Percentiles rank a stretch among this genome's conserved stretches.
phyloP scores from a whole-genome alignment of 345 rosid species.

The Trapa bicornis region DNA sequence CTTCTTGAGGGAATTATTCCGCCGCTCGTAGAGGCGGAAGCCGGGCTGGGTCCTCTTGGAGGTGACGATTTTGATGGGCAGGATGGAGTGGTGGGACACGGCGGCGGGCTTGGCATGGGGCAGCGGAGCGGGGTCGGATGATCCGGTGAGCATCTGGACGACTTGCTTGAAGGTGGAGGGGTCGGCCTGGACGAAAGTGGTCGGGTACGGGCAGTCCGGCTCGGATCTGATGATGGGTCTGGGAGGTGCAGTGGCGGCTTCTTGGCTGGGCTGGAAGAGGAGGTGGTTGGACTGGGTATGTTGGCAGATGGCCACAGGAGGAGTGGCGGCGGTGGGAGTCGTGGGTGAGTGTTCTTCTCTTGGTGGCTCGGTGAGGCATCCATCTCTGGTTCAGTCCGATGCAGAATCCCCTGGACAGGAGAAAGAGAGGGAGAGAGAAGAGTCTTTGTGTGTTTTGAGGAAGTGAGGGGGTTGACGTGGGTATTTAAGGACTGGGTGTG shows the following conservation, averaged over 20 bases:
- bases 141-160: constrained; percentile 37
- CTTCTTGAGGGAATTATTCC: constrained; percentile 23
- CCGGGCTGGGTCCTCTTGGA: constrained; percentile 7
- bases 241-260: constrained; percentile 11
- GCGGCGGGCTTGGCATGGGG: neutral
- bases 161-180: constrained; percentile 32
- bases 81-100: neutral
- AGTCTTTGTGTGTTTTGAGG: neutral
- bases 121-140: constrained; percentile 13
- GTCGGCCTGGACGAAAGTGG: constrained; percentile 33
- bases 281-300: neutral
- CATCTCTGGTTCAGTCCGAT: neutral
- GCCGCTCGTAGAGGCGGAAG: constrained; percentile 5
- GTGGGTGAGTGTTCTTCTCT: neutral
- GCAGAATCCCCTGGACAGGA: neutral
- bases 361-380: neutral
- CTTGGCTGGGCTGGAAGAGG: neutral
- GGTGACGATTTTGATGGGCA: neutral
- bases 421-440: neutral
- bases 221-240: constrained; percentile 57
- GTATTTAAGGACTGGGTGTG: neutral
- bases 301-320: neutral
- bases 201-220: constrained; percentile 25
- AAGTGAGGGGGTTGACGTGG: neutral
- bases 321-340: neutral